Base-by-base conservation (phyloP, 352 stramenopile genomes). In the Halophytophthora polymorphica region DNA sequence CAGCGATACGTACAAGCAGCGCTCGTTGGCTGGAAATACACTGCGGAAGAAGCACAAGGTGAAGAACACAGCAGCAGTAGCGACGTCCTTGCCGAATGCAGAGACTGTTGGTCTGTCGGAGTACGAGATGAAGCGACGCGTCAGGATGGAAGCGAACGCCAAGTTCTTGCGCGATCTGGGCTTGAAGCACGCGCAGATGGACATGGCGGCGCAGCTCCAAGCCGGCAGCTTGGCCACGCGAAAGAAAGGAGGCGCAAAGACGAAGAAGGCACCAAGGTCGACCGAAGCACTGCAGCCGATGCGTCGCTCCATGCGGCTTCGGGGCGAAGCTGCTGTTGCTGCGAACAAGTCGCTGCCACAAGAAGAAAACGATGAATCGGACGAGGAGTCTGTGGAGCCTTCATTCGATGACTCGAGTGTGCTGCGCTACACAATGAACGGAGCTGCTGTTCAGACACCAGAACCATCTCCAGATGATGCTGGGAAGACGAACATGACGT, bases 141-240 rank as follows among this genome's bases (percentile, higher is more conserved):
- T 29, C 35, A 68, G 60, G 19, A 72, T 85, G 45, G 70, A 61
- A 12, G 57, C 53, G 28, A 85, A 85, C 50, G 66, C 63, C 21
- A 59, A 61, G 37, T 81, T 83, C 47, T 45, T 83, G 15, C 40
- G 65, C 37, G 47, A 78, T 29, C 36, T 86, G 28, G 73, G 70
- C n/a, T 61, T 85, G 40, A 50, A 44, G 18, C 53, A 48, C 19
- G 37, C 53, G 4, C 56, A 71, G 31, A 52, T 73, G 33, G 46
- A 61, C 2, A 43, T 68, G 28, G 56, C 41, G 1, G 21, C n/a
- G 33, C 38, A 66, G 44, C 28, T 59, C 40, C 50, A 65, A 22
- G 34, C 13, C 35, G 23, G 22, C 11, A 40, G 7, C 25, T 25
- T n/a, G 23, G 15, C 51, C 0, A 14, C 8, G 19, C 31, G 39